A percentile compares a stretch with the other conserved stretches of the same genome.
Conservation (phyloP, 2,329 filamentous ascomycete species). For the Clonostachys chloroleuca region DNA sequence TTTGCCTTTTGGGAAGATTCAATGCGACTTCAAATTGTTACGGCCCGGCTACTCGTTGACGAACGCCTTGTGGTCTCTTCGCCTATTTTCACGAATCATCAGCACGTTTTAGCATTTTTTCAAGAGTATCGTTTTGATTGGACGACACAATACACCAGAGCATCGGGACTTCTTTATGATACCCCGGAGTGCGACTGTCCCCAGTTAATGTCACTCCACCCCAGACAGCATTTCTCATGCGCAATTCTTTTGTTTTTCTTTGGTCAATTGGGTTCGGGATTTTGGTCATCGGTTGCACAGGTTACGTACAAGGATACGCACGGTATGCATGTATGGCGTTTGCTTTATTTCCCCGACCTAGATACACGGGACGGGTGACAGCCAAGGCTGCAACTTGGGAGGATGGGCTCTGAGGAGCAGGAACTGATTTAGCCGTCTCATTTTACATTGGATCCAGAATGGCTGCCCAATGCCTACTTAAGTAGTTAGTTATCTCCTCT, state of each 20-base stretch:
- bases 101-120: conserved; percentile 4
- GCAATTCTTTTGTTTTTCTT: conserved; percentile 4
- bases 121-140: conserved; percentile 17
- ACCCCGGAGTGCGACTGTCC: conserved; percentile 31
- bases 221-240: conserved; percentile 17
- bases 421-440: too few relatives aligned
- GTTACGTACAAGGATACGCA: conserved; percentile 7
- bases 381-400: too few relatives aligned
- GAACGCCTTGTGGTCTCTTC: conserved; percentile 2
- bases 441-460: too few relatives aligned
- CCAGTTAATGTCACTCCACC: conserved; percentile 29
- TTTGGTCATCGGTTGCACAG: conserved; percentile 5
- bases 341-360: background rate
- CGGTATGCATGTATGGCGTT: conserved; percentile 22
- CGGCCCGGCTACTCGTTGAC: background rate
- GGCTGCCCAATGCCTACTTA: too few relatives aligned
- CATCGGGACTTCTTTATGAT: conserved; percentile 28
- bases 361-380: too few relatives aligned
- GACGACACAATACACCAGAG: conserved; percentile 25
- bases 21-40: background rate
- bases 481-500: too few relatives aligned
- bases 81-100: conserved; percentile 5
- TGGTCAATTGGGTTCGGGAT: conserved; percentile 6
- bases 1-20: background rate
- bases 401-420: too few relatives aligned